Evolutionary conservation across 1,284 basidiomycete species (phyloP).

Genomic region (Sanghuangporus sanghuang): DNA sequence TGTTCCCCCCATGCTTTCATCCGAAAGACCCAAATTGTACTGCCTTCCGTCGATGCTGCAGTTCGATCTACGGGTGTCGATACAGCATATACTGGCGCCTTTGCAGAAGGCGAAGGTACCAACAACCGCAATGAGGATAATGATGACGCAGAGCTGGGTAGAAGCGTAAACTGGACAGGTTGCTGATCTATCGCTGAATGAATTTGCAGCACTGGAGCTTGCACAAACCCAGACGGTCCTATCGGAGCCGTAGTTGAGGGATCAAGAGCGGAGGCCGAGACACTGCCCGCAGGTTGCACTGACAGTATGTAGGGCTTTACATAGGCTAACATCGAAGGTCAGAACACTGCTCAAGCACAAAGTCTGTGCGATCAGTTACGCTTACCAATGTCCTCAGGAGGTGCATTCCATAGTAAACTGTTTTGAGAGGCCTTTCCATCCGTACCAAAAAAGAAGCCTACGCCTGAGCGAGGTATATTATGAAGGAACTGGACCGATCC

Average conservation of each 20-base stretch:
- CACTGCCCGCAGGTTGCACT: slow-evolving; percentile 63
- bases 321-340: slow-evolving; percentile 45
- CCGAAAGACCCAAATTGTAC: slow-evolving; percentile 70
- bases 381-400: slow-evolving; percentile 79
- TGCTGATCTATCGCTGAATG: slow-evolving; percentile 70
- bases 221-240: slow-evolving; percentile 31
- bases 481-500: not conserved
- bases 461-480: slow-evolving; percentile 38
- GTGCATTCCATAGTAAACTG: slow-evolving; percentile 71
- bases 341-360: not conserved
- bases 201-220: slow-evolving; percentile 68
- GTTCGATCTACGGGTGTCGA: slow-evolving; percentile 72
- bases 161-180: slow-evolving; percentile 57
- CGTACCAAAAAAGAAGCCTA: slow-evolving; percentile 66
- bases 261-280: slow-evolving; percentile 34
- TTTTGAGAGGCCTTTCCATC: slow-evolving; percentile 62
- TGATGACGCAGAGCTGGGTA: slow-evolving; percentile 47
- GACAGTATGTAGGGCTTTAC: slow-evolving; percentile 85
- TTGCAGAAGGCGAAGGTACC: slow-evolving; percentile 43
- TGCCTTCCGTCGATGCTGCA: slow-evolving; percentile 58
- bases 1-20: slow-evolving; percentile 78
- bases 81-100: slow-evolving; percentile 61
- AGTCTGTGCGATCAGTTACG: not conserved
- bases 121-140: slow-evolving; percentile 40
- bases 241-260: slow-evolving; percentile 27